Base-by-base conservation (phyloP, 1,139 yeast species). In the Geotrichum aggregatum region DNA sequence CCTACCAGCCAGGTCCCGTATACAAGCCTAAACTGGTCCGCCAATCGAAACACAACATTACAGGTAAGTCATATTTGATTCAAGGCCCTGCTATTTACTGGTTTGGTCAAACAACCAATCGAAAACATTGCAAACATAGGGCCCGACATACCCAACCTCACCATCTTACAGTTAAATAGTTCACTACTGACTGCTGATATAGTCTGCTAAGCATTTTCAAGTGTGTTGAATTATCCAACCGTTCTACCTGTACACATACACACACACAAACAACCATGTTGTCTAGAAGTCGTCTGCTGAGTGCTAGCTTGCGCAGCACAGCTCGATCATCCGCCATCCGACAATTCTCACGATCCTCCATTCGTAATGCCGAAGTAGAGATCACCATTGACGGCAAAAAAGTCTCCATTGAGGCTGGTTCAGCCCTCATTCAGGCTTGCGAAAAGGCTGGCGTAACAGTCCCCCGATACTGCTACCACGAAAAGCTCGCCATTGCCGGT, bases 381-480 rank as follows among this genome's bases (percentile, higher is more conserved):
- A 79, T 87, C 54, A 84, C 88, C 42, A 75, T 87, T 54, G 96
- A 87, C 69, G 95, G 95, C 50, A 79, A 79, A 61, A 77, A 80
- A 54, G 92, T 87, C 49, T 75, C 79, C 57, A 83, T 87, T 59
- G 95, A 87, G 70, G 92, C 91, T 47, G 95, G 95, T 4, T 79
- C 95, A 41, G 85, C 95, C 18, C 83, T 87, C 58, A 87, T 87
- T 66, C 96, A 87, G 72, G 96, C 96, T 45, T 89, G 94, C 59
- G 95, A 87, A 67, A 83, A 84, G 72, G 95, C 95, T 26, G 96
- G 96, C 51, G 92, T 87, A 44, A 77, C 83, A 51, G 83, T 87
- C 50, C 96, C 96, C 45, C 80, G 96, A 63, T 87, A 87, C 75
- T 87, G 96, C 73, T 87, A 85, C 75, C 96, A 87, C 71, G 96